phyloP scores from a whole-genome alignment of 2,329 filamentous ascomycete genomes.

The Pleurostoma richardsiae region DNA sequence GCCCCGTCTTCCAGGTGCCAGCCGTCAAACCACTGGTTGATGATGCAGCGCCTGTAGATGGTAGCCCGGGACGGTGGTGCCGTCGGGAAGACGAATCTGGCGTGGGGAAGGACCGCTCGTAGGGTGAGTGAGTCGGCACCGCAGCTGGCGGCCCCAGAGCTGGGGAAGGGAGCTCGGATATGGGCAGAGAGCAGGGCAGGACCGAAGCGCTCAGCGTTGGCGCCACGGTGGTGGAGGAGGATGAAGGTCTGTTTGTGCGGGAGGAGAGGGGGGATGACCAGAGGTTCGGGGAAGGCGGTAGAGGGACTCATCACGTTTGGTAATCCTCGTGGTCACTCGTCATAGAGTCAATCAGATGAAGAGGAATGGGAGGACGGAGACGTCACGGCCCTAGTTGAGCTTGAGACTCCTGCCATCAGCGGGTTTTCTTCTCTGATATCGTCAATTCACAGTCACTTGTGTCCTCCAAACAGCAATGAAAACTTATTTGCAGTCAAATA shows the following conservation, averaged over 20 bases:
- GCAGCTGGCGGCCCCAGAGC: background rate
- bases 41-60: constrained; percentile 28
- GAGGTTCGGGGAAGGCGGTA: constrained; percentile 5
- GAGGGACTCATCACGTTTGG: too few species aligned
- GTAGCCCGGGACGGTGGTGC: constrained; percentile 34
- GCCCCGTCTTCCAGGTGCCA: constrained; percentile 22
- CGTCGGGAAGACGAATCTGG: constrained; percentile 46
- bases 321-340: too few species aligned
- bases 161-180: constrained; percentile 3
- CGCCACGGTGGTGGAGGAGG: constrained; percentile 45
- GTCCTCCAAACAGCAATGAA: too few species aligned
- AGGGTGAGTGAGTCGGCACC: constrained; percentile 14
- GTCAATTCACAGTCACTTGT: too few species aligned
- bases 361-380: too few species aligned
- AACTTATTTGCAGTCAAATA: too few species aligned
- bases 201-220: constrained; percentile 32
- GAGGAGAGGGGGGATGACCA: constrained; percentile 6
- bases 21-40: constrained; percentile 42
- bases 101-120: constrained; percentile 28
- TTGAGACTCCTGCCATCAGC: too few species aligned
- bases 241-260: constrained; percentile 39
- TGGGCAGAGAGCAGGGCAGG: constrained; percentile 26
- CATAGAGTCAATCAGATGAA: too few species aligned
- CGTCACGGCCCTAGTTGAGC: too few species aligned
- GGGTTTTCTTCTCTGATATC: too few species aligned